phyloP scores from a whole-genome alignment of 805 yeast species.

The Spathaspora sp. region DNA sequence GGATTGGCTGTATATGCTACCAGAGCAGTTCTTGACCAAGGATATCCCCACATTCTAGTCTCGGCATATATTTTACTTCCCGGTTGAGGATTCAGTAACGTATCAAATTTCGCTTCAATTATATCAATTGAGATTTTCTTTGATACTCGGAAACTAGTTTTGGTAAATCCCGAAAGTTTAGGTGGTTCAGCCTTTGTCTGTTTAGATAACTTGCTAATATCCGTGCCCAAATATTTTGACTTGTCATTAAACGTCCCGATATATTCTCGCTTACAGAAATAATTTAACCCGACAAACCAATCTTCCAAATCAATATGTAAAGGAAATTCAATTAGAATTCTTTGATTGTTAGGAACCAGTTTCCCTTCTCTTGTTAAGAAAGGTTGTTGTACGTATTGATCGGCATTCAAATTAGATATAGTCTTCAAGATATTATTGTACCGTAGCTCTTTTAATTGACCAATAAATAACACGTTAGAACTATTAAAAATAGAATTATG shows the following conservation, averaged over 20 bases:
- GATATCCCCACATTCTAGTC: constrained; percentile 63
- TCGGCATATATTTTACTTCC: constrained; percentile 56
- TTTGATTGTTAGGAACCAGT: constrained; percentile 25
- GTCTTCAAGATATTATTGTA: constrained; percentile 33
- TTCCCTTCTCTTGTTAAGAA: constrained; percentile 34
- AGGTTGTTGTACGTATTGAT: constrained; percentile 16
- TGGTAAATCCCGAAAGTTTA: constrained; percentile 13
- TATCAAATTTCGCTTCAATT: constrained; percentile 58
- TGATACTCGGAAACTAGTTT: constrained; percentile 48
- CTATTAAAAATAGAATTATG: constrained; percentile 61
- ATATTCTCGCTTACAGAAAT: constrained; percentile 60
- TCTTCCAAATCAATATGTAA: constrained; percentile 69
- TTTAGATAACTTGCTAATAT: background rate
- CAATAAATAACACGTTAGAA: constrained; percentile 57
- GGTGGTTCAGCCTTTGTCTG: constrained; percentile 2
- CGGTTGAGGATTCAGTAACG: background rate
- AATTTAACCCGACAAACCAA: constrained; percentile 67
- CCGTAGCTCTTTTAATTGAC: constrained; percentile 53
- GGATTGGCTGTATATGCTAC: constrained; percentile 51
- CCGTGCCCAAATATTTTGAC: background rate
- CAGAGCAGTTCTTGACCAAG: constrained; percentile 76
- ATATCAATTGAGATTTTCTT: constrained; percentile 54
- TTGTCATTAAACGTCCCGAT: constrained; percentile 26
- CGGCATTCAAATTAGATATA: constrained; percentile 16
- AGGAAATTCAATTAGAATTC: constrained; percentile 60